phyloP scores from a whole-genome alignment of 306 rosid species.

The Phaseolus lunatus region DNA sequence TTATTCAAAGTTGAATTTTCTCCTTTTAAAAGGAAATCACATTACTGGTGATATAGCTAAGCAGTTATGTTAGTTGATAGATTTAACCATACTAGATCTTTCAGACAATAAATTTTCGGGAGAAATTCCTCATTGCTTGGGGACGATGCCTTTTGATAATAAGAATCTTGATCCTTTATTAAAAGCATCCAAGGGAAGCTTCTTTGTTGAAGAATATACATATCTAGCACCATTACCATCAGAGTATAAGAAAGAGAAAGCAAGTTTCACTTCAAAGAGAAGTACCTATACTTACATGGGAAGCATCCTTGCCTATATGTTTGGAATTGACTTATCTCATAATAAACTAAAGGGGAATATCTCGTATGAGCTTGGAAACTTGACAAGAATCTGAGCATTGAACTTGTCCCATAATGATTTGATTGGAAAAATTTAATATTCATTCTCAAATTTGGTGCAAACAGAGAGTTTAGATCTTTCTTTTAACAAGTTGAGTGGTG shows the following conservation, averaged over 20 bases:
- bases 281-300: neutral
- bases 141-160: neutral
- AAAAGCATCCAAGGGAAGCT: too few species aligned
- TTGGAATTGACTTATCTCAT: neutral
- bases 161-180: too few species aligned
- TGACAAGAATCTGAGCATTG: neutral
- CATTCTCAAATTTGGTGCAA: neutral
- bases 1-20: neutral
- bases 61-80: neutral
- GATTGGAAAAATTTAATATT: neutral
- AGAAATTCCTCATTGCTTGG: conserved; percentile 15
- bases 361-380: conserved; percentile 23
- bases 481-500: neutral
- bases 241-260: neutral
- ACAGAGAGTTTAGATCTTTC: conserved; percentile 17
- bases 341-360: neutral
- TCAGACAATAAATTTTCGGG: neutral
- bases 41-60: neutral
- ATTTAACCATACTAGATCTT: neutral
- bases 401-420: neutral
- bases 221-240: too few species aligned
- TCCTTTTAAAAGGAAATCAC: conserved; percentile 28
- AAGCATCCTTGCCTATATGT: neutral
- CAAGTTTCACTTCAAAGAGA: neutral
- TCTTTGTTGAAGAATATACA: too few species aligned